phyloP scores from a whole-genome alignment of 1,139 yeast species.

The Barnettozyma hawaiiensis region DNA sequence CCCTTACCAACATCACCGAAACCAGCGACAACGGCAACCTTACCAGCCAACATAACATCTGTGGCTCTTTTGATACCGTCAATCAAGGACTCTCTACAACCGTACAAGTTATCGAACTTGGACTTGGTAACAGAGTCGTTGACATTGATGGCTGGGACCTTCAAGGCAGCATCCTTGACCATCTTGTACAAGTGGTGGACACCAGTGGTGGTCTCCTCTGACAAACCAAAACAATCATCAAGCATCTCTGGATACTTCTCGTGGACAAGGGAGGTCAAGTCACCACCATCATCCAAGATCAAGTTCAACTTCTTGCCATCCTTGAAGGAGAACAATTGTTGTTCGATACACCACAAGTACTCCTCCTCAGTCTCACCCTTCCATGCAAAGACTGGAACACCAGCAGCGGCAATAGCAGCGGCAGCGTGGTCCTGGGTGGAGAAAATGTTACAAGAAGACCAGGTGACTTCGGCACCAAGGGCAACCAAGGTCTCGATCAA shows the following conservation, averaged over 20 bases:
- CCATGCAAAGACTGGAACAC: constrained; percentile 99
- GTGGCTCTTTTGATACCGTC: constrained; percentile 99
- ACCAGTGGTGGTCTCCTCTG: constrained; percentile 99
- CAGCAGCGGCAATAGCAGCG: constrained; percentile 99
- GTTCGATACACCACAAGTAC: constrained; percentile 99
- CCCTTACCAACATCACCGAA: constrained; percentile 99
- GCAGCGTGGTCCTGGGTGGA: constrained; percentile 99
- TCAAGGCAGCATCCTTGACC: constrained; percentile 83
- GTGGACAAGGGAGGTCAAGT: constrained; percentile 94
- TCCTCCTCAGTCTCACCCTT: constrained; percentile 99
- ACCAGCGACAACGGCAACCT: constrained; percentile 98
- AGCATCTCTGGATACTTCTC: constrained; percentile 98
- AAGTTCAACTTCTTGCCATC: constrained; percentile 93
- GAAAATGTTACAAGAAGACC: constrained; percentile 99
- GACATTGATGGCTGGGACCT: constrained; percentile 99
- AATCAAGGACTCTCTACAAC: constrained; percentile 97
- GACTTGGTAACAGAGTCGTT: constrained; percentile 99
- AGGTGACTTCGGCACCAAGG: constrained; percentile 99
- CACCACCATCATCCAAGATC: constrained; percentile 99
- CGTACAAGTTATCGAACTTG: constrained; percentile 98
- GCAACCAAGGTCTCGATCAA: constrained; percentile 96
- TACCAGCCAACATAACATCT: constrained; percentile 99
- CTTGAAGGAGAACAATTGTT: constrained; percentile 97
- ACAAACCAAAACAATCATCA: constrained; percentile 89
- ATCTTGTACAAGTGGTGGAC: constrained; percentile 98